Conservation (phyloP, 2,329 filamentous ascomycete genomes). For the Fonsecaea multimorphosa region DNA sequence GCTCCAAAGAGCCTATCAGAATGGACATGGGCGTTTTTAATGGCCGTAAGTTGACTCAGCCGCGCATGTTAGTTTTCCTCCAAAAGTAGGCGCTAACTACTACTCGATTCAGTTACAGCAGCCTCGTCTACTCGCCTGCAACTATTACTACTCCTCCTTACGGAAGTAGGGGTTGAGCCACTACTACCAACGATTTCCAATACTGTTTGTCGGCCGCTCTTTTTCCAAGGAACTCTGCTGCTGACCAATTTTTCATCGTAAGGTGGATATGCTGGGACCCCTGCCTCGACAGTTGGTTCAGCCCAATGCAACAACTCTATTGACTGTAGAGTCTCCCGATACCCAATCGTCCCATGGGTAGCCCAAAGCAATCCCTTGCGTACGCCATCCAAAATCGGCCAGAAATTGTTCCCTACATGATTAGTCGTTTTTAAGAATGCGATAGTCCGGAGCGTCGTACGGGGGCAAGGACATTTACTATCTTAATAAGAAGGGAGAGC, state of each 20-base stretch:
- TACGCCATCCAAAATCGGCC: background rate
- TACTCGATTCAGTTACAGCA: conserved; percentile 4
- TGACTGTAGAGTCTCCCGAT: background rate
- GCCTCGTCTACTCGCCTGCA: background rate
- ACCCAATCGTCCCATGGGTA: background rate
- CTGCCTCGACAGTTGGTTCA: background rate
- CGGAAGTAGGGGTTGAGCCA: conserved; percentile 16
- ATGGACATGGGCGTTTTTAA: background rate
- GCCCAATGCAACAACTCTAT: background rate
- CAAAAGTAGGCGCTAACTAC: background rate
- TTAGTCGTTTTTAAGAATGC: background rate
- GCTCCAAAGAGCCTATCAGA: background rate
- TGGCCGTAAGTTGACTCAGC: conserved; percentile 13
- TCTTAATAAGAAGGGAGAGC: background rate
- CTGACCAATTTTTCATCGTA: conserved; percentile 19
- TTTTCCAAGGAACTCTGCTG: conserved; percentile 6
- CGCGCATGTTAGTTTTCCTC: background rate
- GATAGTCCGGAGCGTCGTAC: background rate
- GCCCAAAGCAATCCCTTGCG: background rate
- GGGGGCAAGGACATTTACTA: background rate
- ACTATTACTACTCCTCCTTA: background rate
- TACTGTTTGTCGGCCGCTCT: background rate
- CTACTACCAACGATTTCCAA: background rate
- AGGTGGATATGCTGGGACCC: conserved; percentile 3
- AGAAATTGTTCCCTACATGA: background rate